Conservation (phyloP, 495 filamentous ascomycete genomes). For the Amniculicola lignicola region DNA sequence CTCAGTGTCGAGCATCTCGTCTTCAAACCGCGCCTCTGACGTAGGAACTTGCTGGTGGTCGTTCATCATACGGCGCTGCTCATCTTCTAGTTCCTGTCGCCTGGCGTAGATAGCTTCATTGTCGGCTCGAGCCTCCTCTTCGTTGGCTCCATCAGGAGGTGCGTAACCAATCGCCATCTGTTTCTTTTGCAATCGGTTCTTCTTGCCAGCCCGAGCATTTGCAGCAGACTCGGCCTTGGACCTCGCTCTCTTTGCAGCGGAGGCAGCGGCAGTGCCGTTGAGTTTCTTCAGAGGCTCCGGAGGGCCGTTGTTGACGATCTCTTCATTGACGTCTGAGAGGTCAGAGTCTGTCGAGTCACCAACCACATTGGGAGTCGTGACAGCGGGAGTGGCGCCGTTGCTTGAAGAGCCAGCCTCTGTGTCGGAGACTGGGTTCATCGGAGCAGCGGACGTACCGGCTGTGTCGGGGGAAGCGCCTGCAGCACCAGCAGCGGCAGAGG, state of each 20-base stretch:
- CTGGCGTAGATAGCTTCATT: too few species aligned
- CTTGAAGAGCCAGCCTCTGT: neutral
- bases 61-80: conserved; percentile 9
- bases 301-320: conserved; percentile 22
- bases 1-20: conserved; percentile 29
- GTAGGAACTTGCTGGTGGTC: conserved; percentile 11
- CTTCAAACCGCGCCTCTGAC: conserved; percentile 28
- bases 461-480: too few species aligned
- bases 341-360: conserved; percentile 21
- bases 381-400: conserved; percentile 1
- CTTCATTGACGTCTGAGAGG: conserved; percentile 34
- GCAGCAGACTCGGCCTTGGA: conserved; percentile 14
- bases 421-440: neutral
- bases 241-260: conserved; percentile 10
- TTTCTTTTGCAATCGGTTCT: conserved; percentile 23
- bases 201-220: conserved; percentile 27
- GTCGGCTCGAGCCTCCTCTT: too few species aligned
- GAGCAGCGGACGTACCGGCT: neutral
- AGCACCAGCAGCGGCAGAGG: too few species aligned
- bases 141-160: conserved; percentile 12
- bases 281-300: conserved; percentile 15
- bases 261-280: conserved; percentile 3
- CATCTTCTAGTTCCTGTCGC: conserved; percentile 9
- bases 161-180: too few species aligned
- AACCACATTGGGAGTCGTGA: conserved; percentile 8